A percentile compares a stretch with the other conserved stretches of the same genome.
phyloP scores from a whole-genome alignment of 2,329 filamentous ascomycete species.

The Xylariomycetidae sp. region DNA sequence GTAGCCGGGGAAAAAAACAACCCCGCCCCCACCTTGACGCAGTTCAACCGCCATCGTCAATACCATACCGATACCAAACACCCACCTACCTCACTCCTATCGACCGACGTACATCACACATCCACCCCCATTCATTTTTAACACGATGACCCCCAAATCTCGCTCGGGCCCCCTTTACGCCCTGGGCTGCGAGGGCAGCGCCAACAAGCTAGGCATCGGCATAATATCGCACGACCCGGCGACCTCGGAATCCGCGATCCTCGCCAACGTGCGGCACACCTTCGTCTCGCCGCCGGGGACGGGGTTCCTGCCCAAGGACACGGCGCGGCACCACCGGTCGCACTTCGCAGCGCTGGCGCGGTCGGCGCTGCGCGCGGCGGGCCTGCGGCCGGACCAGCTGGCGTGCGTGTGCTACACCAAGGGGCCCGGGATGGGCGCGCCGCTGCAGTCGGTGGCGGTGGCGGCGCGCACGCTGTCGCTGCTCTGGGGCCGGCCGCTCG shows the following conservation, averaged over 20 bases:
- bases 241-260: slow-evolving; percentile 59
- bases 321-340: slow-evolving; percentile 82
- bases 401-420: slow-evolving; percentile 95
- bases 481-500: slow-evolving; percentile 82
- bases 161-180: slow-evolving; percentile 40
- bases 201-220: slow-evolving; percentile 95
- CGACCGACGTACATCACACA: too few species aligned
- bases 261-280: slow-evolving; percentile 92
- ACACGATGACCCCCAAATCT: too few species aligned
- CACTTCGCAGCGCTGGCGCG: slow-evolving; percentile 82
- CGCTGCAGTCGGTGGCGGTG: slow-evolving; percentile 79
- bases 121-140: too few species aligned
- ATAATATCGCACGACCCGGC: slow-evolving; percentile 72
- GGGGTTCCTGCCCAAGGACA: slow-evolving; percentile 95
- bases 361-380: slow-evolving; percentile 68
- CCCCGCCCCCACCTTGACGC: too few species aligned
- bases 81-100: too few species aligned
- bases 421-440: slow-evolving; percentile 94
- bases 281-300: slow-evolving; percentile 88
- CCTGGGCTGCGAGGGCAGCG: slow-evolving; percentile 76
- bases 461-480: slow-evolving; percentile 76
- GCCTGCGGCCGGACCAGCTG: slow-evolving; percentile 58
- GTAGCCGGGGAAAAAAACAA: too few species aligned
- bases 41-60: too few species aligned
- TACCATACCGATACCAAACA: too few species aligned